Evolutionary conservation across 169 alveolate genomes (phyloP).

Genomic region (Plasmodium coatneyi): DNA sequence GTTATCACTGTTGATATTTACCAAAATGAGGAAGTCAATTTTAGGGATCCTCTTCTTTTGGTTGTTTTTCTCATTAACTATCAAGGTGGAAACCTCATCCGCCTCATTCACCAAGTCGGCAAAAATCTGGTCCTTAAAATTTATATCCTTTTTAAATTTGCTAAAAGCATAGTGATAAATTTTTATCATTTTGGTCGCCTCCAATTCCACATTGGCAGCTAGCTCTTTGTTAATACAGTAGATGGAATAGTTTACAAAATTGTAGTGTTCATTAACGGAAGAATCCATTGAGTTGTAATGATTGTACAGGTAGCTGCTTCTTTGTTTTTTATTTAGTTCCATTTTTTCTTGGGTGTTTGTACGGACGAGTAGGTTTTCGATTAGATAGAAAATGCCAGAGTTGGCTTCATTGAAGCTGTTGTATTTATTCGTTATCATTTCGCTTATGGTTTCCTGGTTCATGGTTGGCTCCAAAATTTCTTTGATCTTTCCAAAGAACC

Average conservation of each 20-base stretch:
- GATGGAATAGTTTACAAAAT: constrained; percentile 58
- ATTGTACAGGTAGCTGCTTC: constrained; percentile 16
- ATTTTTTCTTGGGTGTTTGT: constrained; percentile 29
- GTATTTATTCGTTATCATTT: constrained; percentile 54
- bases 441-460: constrained; percentile 49
- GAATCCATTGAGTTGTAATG: constrained; percentile 47
- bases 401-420: constrained; percentile 67
- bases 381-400: constrained; percentile 56
- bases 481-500: constrained; percentile 64
- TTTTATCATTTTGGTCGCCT: constrained; percentile 69
- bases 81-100: constrained; percentile 48
- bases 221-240: constrained; percentile 68
- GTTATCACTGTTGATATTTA: constrained; percentile 60
- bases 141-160: constrained; percentile 47
- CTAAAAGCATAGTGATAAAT: constrained; percentile 30
- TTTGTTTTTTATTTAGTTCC: constrained; percentile 23
- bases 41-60: constrained; percentile 34
- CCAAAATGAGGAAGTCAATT: constrained; percentile 38
- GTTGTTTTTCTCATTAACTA: constrained; percentile 41
- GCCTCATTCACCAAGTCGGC: constrained; percentile 43
- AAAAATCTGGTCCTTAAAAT: constrained; percentile 46
- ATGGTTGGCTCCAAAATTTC: constrained; percentile 53
- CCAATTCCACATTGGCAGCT: constrained; percentile 57
- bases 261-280: constrained; percentile 32
- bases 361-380: constrained; percentile 38